Evolutionary conservation across 345 rosid species (phyloP), one percentile per base, ranked within the genome.

Genomic region (Corchorus capsularis): DNA sequence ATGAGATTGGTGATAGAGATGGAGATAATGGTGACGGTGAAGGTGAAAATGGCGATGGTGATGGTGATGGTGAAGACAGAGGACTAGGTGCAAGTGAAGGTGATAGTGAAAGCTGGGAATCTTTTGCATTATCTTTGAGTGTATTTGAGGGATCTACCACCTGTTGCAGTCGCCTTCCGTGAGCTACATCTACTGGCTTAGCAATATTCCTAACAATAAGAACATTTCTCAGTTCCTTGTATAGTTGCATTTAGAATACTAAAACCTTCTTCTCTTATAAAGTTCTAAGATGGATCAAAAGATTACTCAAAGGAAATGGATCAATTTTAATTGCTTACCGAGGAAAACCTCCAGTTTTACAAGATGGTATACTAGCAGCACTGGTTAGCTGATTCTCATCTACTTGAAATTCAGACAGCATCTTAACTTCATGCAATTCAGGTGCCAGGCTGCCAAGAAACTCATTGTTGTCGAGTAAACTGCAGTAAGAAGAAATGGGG

Each of bases 391-490:
- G 78, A 57, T 77, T 79, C 69, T 89, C 84, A 76, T 85, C 84
- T 22, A 73, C 78, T 78, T 85, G 89, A 69, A 75, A 66, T 78
- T 85, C 88, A 60, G 92, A 85, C 78, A 81, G 52, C 63, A 34
- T 71, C 73, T 77, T 79, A 71, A 87, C 85, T 71, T 87, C 78
- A 32, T 74, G 46, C 8, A 83, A 62, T 70, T 85, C 87, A 13
- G 87, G 83, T 72, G 90, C 80, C 22, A 78, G 73, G 77, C 47
- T 46, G 7, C 72, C 83, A 43, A 91, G 86, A 59, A 82, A 82
- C 72, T 75, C 69, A 62, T 91, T 89, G 75, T 86, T 82, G 87
- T 89, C 90, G 27, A 87, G 80, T 49, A 87, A 74, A 49, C 91
- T 91, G 88, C 79, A 77, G n/a, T 4, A 56, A 39, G 53, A 20